Percentiles rank a stretch among this genome's conserved stretches.
Evolutionary conservation across 805 yeast genomes (phyloP).

Genomic region (Pichia californica): DNA sequence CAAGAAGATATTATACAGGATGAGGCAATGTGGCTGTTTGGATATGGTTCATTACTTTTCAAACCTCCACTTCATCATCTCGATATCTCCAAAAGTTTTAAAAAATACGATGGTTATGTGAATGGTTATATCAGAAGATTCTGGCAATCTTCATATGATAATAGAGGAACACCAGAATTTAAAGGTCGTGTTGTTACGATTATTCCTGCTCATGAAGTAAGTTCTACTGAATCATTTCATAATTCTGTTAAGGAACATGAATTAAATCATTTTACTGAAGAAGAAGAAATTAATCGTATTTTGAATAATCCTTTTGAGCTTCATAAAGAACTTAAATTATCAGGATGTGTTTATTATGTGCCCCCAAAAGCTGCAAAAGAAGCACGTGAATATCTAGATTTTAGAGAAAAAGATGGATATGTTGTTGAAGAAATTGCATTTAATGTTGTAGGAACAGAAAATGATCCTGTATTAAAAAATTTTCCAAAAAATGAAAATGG

Average conservation of each 20-base stretch:
- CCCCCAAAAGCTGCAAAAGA: constrained; percentile 53
- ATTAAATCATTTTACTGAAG: constrained; percentile 10
- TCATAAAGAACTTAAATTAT: constrained; percentile 44
- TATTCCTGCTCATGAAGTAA: constrained; percentile 47
- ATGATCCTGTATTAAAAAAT: constrained; percentile 20
- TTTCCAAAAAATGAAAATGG: constrained; percentile 31
- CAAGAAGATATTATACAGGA: too few species aligned
- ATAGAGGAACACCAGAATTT: constrained; percentile 77
- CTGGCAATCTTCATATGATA: constrained; percentile 90
- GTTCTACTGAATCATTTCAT: constrained; percentile 22
- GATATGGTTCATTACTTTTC: constrained; percentile 6
- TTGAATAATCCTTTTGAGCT: constrained; percentile 18
- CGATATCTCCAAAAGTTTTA: constrained; percentile 17
- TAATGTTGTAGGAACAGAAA: constrained; percentile 31
- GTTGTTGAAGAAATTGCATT: constrained; percentile 62
- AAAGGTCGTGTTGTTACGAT: constrained; percentile 91
- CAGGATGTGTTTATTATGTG: constrained; percentile 84
- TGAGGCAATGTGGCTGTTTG: constrained; percentile 10
- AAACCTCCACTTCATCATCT: constrained; percentile 7
- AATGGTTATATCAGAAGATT: constrained; percentile 75
- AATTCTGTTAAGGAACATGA: constrained; percentile 28
- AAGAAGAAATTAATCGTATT: constrained; percentile 8
- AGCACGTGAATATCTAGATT: constrained; percentile 66
- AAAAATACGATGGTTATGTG: constrained; percentile 58
- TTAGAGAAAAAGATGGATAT: constrained; percentile 87